Percentiles rank a stretch among this genome's conserved stretches.
Evolutionary conservation across 2,329 filamentous ascomycete genomes (phyloP).

Genomic region (Rutstroemia sp.): DNA sequence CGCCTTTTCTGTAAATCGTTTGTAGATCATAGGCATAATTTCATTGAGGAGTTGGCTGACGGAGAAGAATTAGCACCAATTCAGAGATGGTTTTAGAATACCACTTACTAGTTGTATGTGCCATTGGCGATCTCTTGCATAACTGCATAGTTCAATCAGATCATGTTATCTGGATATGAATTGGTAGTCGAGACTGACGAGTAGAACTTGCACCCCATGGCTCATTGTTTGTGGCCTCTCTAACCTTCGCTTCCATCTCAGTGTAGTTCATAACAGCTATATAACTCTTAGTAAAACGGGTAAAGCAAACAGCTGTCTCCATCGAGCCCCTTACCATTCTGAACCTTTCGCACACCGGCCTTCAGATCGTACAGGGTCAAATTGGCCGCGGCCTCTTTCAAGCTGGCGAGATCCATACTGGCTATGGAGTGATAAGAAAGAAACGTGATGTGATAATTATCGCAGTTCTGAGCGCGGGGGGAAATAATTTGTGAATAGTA

Average conservation of each 20-base stretch:
- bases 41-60: conserved; percentile 89
- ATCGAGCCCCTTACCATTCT: conserved; percentile 55
- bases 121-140: conserved; percentile 99
- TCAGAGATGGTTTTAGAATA: conserved; percentile 1
- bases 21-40: conserved; percentile 99
- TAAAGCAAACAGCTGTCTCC: conserved; percentile 19
- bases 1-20: conserved; percentile 95
- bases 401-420: conserved; percentile 58
- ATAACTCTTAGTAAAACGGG: conserved; percentile 19
- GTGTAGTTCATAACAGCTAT: conserved; percentile 74
- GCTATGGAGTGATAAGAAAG: not conserved
- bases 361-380: conserved; percentile 69
- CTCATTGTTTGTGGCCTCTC: conserved; percentile 98
- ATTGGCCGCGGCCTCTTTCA: conserved; percentile 66
- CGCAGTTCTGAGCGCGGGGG: conserved; percentile 5
- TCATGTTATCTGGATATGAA: not conserved
- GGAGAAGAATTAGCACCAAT: conserved; percentile 13
- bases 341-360: conserved; percentile 66
- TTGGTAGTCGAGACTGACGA: conserved; percentile 6
- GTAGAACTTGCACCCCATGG: conserved; percentile 59
- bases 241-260: conserved; percentile 71
- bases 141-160: conserved; percentile 12
- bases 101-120: conserved; percentile 90
- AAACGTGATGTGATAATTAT: not conserved
- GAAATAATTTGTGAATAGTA: conserved; percentile 9